Base-by-base conservation (phyloP, 2,329 filamentous ascomycete species). In the Exophiala oligosperma region DNA sequence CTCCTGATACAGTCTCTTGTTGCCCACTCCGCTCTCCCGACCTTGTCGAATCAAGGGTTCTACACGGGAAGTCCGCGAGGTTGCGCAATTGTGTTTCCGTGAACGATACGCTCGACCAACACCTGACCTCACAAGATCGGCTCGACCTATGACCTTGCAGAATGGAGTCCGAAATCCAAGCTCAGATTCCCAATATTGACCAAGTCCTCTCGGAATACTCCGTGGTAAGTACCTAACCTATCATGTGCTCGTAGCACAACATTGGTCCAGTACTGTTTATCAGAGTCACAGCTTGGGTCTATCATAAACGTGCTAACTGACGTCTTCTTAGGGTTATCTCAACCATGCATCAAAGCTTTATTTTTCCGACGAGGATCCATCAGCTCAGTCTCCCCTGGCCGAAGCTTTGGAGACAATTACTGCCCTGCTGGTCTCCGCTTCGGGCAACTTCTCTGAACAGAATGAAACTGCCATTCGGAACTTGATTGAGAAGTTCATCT, bases 371-470 rank as follows among this genome's bases (percentile, higher is more conserved):
- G 76, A 77, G 52, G 91, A 95, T 64, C 71, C 84, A 40, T 80
- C 84, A 63, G 86, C 79, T n/a, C 77, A 82, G 56, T 91, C 90
- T 3, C 92, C 92, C 9, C 79, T 99, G 59, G 83, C 85, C 61
- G 92, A 97, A 73, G 94, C 94, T 50, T 91, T 92, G 49, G 81
- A 85, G 38, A 83, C 89, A 57, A 87, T 99, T 65, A 92, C 90
- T n/a, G 89, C 93, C 68, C 82, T 99, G 62, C 84, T 99, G 44
- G 76, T 97, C 54, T 97, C 94, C 44, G 94, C 94, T n/a, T 95
- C 93, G 2, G 94, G 93, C 49, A 85, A 93, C 67, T 81, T 89
- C 52, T 89, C 87, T 49, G 72, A 81, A 37, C 79, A 88, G 64
- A 86, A 91, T 71, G 87, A 93, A 76, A 82, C 84, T 35, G 88